Conservation (phyloP, 257 asterid species). For the Solanum sejunctum region DNA sequence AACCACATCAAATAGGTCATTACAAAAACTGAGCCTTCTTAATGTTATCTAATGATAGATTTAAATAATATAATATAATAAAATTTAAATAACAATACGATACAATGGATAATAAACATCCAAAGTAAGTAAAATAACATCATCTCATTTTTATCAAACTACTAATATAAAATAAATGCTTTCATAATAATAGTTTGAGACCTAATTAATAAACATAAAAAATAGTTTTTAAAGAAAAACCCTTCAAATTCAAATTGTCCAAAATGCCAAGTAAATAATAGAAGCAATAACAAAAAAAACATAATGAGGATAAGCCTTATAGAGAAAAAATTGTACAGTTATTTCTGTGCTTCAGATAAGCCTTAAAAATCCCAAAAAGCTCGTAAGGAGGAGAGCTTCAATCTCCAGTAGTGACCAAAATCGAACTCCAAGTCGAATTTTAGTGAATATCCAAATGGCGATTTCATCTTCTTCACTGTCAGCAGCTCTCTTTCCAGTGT, state of each 20-base stretch:
- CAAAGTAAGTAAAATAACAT: too few species aligned
- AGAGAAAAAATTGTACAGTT: not conserved
- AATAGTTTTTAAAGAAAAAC: not conserved
- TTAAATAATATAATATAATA: too few species aligned
- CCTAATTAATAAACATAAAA: too few species aligned
- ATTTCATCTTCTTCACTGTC: constrained; percentile 33
- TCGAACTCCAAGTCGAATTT: not conserved
- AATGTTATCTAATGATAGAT: too few species aligned
- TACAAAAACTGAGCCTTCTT: too few species aligned
- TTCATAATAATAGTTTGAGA: too few species aligned
- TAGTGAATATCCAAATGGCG: constrained; percentile 24
- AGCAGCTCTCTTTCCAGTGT: constrained; percentile 22
- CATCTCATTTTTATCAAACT: too few species aligned
- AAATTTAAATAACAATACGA: too few species aligned
- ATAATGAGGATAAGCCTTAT: not conserved
- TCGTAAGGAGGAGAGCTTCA: not conserved
- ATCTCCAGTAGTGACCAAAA: not conserved
- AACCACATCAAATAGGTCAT: too few species aligned
- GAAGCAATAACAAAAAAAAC: not conserved
- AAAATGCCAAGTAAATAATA: not conserved
- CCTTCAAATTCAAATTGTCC: not conserved
- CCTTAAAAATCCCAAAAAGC: not conserved
- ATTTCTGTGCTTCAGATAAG: not conserved
- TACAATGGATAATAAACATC: too few species aligned
- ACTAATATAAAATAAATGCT: too few species aligned